These are phyloP conservation scores for Nannochloris sp. DNA, from an alignment of 139 green algal species.

Conservation along the genomic window DNA sequence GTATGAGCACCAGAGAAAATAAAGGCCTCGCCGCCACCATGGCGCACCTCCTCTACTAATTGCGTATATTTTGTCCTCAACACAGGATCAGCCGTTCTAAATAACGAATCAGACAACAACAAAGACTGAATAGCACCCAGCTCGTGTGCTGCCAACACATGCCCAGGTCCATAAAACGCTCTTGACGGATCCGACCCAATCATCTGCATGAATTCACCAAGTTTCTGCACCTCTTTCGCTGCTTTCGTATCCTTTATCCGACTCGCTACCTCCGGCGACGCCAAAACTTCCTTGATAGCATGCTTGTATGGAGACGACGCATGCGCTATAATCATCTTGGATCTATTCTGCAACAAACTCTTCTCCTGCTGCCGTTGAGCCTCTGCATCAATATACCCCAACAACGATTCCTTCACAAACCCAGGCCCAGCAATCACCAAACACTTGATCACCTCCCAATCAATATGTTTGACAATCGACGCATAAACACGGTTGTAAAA, in stretches of 20 bases:
- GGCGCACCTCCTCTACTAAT: slow-evolving; percentile 79
- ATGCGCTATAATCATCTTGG: slow-evolving; percentile 56
- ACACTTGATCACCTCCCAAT: slow-evolving; percentile 84
- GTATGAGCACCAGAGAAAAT: slow-evolving; percentile 74
- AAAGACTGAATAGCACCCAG: slow-evolving; percentile 62
- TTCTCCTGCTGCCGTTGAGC: slow-evolving; percentile 21
- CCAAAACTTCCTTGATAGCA: slow-evolving; percentile 71
- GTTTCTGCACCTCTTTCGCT: slow-evolving; percentile 49
- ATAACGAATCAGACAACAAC: slow-evolving; percentile 75
- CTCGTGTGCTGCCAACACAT: slow-evolving; percentile 62
- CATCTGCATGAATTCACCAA: slow-evolving; percentile 82
- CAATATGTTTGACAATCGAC: slow-evolving; percentile 68
- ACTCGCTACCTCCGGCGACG: slow-evolving; percentile 31
- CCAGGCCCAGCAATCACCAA: slow-evolving; percentile 91
- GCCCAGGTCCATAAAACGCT: slow-evolving; percentile 88
- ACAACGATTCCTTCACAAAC: slow-evolving; percentile 89
- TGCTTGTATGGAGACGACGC: slow-evolving; percentile 87
- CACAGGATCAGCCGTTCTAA: slow-evolving; percentile 61
- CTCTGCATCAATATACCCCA: slow-evolving; percentile 55
- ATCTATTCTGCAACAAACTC: slow-evolving; percentile 63
- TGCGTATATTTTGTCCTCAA: slow-evolving; percentile 49
- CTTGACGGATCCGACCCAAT: slow-evolving; percentile 51
- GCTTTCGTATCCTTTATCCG: slow-evolving; percentile 82
- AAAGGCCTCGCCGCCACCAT: slow-evolving; percentile 64
- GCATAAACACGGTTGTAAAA: slow-evolving; percentile 58